Percentiles rank a stretch among this genome's conserved stretches.
These are phyloP conservation scores for Crithidia sp. DNA, from an alignment of 208 protist species.

Conservation along the genomic window DNA sequence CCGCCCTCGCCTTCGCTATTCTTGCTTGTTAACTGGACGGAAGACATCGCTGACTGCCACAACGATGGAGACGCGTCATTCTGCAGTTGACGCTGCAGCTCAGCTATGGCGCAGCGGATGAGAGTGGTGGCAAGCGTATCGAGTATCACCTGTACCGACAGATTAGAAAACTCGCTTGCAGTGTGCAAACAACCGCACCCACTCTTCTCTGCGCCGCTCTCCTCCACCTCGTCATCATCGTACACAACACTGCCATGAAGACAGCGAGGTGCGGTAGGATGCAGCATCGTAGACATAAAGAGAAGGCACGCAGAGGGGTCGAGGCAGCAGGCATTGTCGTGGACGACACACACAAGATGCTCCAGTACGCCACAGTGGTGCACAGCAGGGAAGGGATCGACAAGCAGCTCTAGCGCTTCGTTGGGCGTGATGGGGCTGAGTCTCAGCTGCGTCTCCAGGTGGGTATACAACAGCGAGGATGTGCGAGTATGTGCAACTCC, in stretches of 20 bases:
- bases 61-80: background rate
- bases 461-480: background rate
- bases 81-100: constrained; percentile 8
- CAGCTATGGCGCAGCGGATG: constrained; percentile 9
- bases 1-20: background rate
- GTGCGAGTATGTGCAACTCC: background rate
- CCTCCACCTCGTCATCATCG: background rate
- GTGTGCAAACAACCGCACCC: no score
- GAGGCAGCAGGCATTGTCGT: constrained; percentile 27
- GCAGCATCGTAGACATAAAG: constrained; percentile 14
- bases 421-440: constrained; percentile 34
- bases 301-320: constrained; percentile 12
- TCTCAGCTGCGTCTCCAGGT: constrained; percentile 37
- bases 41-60: background rate
- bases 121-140: constrained; percentile 13
- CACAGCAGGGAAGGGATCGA: background rate
- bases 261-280: constrained; percentile 7
- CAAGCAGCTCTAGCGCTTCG: constrained; percentile 29
- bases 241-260: background rate
- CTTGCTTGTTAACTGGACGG: no score
- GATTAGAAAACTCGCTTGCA: background rate
- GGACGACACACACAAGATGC: constrained; percentile 23
- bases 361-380: constrained; percentile 27
- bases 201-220: no score
- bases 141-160: constrained; percentile 12